Evolutionary conservation across 495 filamentous ascomycete genomes (phyloP).

Genomic region (Elasticomyces elasticus): DNA sequence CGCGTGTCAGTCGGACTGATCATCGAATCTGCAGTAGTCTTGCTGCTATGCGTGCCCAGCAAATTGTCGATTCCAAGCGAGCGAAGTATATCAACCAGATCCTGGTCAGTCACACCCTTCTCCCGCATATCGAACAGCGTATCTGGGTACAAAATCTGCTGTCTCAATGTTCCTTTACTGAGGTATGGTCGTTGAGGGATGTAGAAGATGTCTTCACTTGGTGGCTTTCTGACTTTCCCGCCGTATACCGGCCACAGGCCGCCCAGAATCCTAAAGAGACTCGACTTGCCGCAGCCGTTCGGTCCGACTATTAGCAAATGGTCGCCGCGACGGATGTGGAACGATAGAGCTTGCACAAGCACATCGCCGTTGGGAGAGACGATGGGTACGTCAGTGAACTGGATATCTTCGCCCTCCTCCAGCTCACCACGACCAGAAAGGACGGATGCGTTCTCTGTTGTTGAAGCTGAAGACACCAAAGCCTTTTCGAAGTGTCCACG

Average conservation of each 20-base stretch:
- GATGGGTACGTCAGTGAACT: slow-evolving; percentile 88
- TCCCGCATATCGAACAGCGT: slow-evolving; percentile 73
- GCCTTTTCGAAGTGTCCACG: slow-evolving; percentile 90
- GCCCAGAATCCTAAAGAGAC: slow-evolving; percentile 88
- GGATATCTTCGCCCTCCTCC: slow-evolving; percentile 68
- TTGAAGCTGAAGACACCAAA: slow-evolving; percentile 76
- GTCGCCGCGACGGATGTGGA: slow-evolving; percentile 72
- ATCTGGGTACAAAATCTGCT: slow-evolving; percentile 96
- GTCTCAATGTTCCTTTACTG: slow-evolving; percentile 73
- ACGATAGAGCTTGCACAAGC: slow-evolving; percentile 71
- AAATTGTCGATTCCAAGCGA: slow-evolving; percentile 74
- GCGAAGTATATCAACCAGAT: slow-evolving; percentile 65
- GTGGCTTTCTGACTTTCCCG: slow-evolving; percentile 80
- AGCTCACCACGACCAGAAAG: slow-evolving; percentile 69
- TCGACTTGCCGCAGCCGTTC: slow-evolving; percentile 94
- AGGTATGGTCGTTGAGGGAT: slow-evolving; percentile 95
- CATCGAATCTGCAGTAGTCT: neutral
- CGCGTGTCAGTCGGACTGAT: neutral
- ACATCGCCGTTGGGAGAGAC: slow-evolving; percentile 94
- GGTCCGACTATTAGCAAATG: slow-evolving; percentile 93
- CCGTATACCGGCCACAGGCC: slow-evolving; percentile 99
- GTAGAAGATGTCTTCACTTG: slow-evolving; percentile 88
- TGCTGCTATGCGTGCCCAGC: slow-evolving; percentile 53
- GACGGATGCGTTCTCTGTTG: slow-evolving; percentile 65
- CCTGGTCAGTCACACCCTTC: slow-evolving; percentile 72